Evolutionary conservation across 352 stramenopile genomes (phyloP).

Genomic region (Phytophthora foliorum): DNA sequence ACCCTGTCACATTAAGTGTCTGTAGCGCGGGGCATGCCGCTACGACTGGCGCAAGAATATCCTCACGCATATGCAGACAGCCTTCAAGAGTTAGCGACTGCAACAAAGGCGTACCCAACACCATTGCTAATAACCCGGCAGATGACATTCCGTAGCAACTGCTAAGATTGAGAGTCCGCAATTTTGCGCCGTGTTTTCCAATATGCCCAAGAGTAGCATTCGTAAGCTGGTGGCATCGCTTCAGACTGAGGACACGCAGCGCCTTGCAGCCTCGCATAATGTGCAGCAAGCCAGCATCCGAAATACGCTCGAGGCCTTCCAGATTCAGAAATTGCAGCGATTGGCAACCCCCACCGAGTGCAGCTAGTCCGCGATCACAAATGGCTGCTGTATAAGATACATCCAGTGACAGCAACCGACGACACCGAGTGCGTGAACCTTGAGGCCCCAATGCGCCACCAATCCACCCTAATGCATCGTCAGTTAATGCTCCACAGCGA

Average conservation of each 20-base stretch:
- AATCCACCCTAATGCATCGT: conserved; percentile 81
- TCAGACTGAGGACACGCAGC: conserved; percentile 71
- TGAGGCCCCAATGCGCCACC: conserved; percentile 69
- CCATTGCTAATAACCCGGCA: conserved; percentile 56
- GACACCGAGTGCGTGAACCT: conserved; percentile 71
- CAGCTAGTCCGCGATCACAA: conserved; percentile 62
- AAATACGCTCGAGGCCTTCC: conserved; percentile 69
- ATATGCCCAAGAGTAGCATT: conserved; percentile 60
- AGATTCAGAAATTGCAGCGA: conserved; percentile 81
- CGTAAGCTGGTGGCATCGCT: conserved; percentile 69
- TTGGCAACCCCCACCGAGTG: conserved; percentile 59
- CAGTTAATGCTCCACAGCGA: conserved; percentile 64
- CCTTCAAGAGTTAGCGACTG: conserved; percentile 80
- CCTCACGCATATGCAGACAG: conserved; percentile 73
- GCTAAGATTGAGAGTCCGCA: conserved; percentile 69
- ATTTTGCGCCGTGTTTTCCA: conserved; percentile 52
- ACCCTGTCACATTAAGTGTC: conserved; percentile 77
- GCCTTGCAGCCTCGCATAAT: conserved; percentile 60
- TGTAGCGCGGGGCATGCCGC: conserved; percentile 65
- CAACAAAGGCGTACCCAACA: conserved; percentile 56
- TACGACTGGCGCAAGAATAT: conserved; percentile 69
- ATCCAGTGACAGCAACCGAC: conserved; percentile 71
- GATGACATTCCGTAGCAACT: conserved; percentile 74
- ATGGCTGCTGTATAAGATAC: conserved; percentile 70
- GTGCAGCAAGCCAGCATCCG: conserved; percentile 53